phyloP scores from a whole-genome alignment of 257 asterid species.

The Leptodermis oblonga region DNA sequence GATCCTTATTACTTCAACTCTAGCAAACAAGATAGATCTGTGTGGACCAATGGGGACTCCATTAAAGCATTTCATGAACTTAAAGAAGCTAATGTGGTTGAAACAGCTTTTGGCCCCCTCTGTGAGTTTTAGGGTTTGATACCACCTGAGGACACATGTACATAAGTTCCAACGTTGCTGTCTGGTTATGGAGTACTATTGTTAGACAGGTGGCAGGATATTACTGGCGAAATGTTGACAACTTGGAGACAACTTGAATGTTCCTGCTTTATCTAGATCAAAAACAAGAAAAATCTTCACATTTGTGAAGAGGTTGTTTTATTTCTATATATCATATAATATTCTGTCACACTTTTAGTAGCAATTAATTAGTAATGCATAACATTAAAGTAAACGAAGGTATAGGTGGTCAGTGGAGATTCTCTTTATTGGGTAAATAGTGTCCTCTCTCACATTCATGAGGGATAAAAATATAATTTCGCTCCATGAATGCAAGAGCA shows the following conservation, averaged over 20 bases:
- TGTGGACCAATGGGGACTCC: slow-evolving; percentile 14
- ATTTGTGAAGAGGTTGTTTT: slow-evolving; percentile 5
- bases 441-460: too few relatives aligned
- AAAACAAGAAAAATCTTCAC: neutral
- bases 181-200: slow-evolving; percentile 10
- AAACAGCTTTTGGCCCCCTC: slow-evolving; percentile 18
- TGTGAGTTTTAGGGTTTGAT: slow-evolving; percentile 11
- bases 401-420: too few relatives aligned
- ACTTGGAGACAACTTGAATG: slow-evolving; percentile 26
- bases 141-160: slow-evolving; percentile 15
- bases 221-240: slow-evolving; percentile 14
- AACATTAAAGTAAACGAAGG: too few relatives aligned
- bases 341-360: too few relatives aligned
- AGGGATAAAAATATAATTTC: too few relatives aligned
- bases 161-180: neutral
- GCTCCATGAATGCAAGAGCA: too few relatives aligned
- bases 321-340: too few relatives aligned
- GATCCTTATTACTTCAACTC: slow-evolving; percentile 12
- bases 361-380: too few relatives aligned
- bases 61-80: slow-evolving; percentile 3
- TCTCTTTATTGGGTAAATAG: too few relatives aligned
- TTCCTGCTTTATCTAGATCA: slow-evolving; percentile 3
- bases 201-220: slow-evolving; percentile 14
- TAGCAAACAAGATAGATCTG: neutral
- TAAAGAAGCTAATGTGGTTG: slow-evolving; percentile 11